Evolutionary conservation across 1,284 basidiomycete species (phyloP).

Genomic region (Cutaneotrichosporon cavernicola): DNA sequence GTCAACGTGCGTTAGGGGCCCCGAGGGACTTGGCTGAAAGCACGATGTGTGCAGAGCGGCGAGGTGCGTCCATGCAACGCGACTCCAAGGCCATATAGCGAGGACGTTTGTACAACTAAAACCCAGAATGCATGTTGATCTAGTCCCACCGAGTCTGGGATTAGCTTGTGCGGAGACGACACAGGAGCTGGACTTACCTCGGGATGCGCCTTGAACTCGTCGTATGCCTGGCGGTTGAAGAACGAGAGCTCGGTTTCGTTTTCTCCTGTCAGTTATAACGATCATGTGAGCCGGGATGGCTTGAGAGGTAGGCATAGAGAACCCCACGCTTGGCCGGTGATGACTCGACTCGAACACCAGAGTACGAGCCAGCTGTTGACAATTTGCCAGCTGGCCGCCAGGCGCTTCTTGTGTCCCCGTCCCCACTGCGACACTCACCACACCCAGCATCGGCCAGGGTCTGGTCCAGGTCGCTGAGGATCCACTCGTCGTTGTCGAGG

Average conservation of each 20-base stretch:
- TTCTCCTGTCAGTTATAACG: conserved; percentile 58
- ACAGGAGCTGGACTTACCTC: conserved; percentile 57
- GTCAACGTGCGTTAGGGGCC: no score
- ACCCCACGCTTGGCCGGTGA: no score
- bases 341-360: no score
- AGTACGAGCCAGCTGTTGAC: no score
- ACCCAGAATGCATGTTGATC: conserved; percentile 7
- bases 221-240: conserved; percentile 74
- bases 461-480: conserved; percentile 67
- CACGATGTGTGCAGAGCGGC: no score
- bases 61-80: no score
- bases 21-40: no score
- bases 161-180: neutral
- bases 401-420: no score
- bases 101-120: neutral
- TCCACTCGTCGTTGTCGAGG: conserved; percentile 90
- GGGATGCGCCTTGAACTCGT: conserved; percentile 75
- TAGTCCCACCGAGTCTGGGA: conserved; percentile 6
- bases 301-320: neutral
- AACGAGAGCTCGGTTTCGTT: conserved; percentile 92
- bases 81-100: neutral
- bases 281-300: neutral
- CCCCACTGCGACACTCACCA: conserved; percentile 58
- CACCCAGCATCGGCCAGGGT: conserved; percentile 68
- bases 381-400: no score